Evolutionary conservation across 345 rosid genomes (phyloP).

Genomic region (Arabis hirsuta): DNA sequence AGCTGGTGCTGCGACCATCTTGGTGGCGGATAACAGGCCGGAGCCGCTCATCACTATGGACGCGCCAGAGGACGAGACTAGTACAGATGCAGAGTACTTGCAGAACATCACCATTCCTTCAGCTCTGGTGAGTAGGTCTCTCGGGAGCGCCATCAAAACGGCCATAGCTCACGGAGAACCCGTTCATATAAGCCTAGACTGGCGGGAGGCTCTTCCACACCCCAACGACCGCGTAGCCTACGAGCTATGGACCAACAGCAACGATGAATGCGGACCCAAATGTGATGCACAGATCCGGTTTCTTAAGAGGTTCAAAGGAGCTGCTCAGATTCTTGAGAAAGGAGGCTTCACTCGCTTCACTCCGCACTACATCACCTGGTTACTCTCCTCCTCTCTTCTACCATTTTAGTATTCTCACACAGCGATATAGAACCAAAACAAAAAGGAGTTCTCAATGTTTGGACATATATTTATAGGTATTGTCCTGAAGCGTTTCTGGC

Average conservation of each 20-base stretch:
- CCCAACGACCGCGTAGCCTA: constrained; percentile 66
- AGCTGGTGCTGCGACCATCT: constrained; percentile 93
- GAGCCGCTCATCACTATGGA: constrained; percentile 96
- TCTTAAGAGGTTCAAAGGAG: constrained; percentile 64
- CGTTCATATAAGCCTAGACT: constrained; percentile 54
- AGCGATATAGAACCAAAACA: no score
- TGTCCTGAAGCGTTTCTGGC: constrained; percentile 62
- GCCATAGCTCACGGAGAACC: constrained; percentile 46
- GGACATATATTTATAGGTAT: constrained; percentile 23
- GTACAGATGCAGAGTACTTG: constrained; percentile 65
- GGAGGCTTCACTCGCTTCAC: constrained; percentile 64
- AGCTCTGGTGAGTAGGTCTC: constrained; percentile 75
- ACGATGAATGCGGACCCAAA: constrained; percentile 61
- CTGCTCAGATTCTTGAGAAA: constrained; percentile 66
- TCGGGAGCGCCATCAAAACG: constrained; percentile 73
- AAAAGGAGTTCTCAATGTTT: no score
- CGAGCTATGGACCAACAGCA: constrained; percentile 65
- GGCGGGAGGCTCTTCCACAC: constrained; percentile 65
- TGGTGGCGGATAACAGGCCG: constrained; percentile 82
- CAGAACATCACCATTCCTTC: constrained; percentile 97
- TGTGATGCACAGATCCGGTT: constrained; percentile 58
- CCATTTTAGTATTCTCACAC: no score
- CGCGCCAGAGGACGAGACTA: constrained; percentile 69
- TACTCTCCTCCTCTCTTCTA: neutral
- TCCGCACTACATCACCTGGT: constrained; percentile 70